Base-by-base conservation (phyloP, 2,329 filamentous ascomycete genomes). In the Fusarium sp. region DNA sequence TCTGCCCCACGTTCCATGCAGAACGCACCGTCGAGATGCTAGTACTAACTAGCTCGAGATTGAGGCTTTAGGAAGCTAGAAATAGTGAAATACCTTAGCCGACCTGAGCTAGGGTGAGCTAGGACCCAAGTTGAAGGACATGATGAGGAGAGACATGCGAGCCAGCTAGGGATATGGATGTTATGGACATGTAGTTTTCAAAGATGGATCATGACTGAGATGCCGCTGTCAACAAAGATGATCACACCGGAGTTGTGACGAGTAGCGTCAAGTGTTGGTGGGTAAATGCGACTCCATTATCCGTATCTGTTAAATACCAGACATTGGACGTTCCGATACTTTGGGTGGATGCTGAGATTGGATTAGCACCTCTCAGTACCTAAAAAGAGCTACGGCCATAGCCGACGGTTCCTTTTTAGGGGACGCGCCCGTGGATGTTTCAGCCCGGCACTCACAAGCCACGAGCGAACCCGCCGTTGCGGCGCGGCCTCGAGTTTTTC, bases 361-460 rank as follows among this genome's bases (percentile, higher is more conserved):
- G 18, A 37, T 37, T 37, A 37, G 34, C 11, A 37, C 34, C 10
- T 37, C 11, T 6, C 28, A 28, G 28, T 30, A 30, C 28, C 28
- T 30, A 37, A 37, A 37, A 60, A 21, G 60, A 50, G 48, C 28
- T 25, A 60, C 41, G 53, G 60, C 53, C 48, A 21, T 56, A 57
- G 42, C 63, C 51, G 62, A 63, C 43, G 34, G 50, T 57, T 69
- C 50, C 55, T 55, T 69, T 59, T 59, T 55, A 59, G 53, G 62
- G 42, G 49, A 41, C 49, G 18, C 34, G 48, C 16, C 42, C 34
- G 18, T 53, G 42, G 48, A 55, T 66, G 67, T 70, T 71, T 70
- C 67, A 70, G 67, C 67, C 67, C 58, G 54, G 67, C 59, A 70
- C 58, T 68, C 63, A 68, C 66, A 63, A 70, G 66, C 67, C 62